A percentile compares a stretch with the other conserved stretches of the same genome.
Conservation (phyloP, 1,284 basidiomycete genomes). For the Marasmius oreades region DNA sequence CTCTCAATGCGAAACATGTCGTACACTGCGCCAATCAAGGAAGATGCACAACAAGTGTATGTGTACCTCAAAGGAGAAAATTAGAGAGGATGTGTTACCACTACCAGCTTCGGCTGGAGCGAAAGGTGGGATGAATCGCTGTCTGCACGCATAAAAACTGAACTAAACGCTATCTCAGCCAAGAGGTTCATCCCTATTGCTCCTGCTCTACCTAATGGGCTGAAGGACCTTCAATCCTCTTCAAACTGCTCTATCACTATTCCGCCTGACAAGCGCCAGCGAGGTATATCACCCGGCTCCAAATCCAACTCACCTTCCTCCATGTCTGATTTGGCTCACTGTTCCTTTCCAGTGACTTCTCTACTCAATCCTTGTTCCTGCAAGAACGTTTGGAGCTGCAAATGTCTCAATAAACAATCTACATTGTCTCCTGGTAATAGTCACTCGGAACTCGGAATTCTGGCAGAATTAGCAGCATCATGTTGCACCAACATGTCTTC, state of each 20-base stretch:
- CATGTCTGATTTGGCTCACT: constrained; percentile 9
- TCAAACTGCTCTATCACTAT: constrained; percentile 17
- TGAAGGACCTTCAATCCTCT: constrained; percentile 41
- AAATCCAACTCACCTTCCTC: neutral
- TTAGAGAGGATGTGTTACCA: constrained; percentile 26
- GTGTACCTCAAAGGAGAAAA: constrained; percentile 46
- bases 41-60: constrained; percentile 73
- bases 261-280: constrained; percentile 46
- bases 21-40: constrained; percentile 71
- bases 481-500: constrained; percentile 25
- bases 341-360: constrained; percentile 45
- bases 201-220: constrained; percentile 61
- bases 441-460: constrained; percentile 35
- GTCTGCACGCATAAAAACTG: neutral
- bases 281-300: constrained; percentile 34
- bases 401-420: constrained; percentile 32
- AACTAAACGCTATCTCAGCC: constrained; percentile 29
- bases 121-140: constrained; percentile 45
- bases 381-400: constrained; percentile 51
- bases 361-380: constrained; percentile 64
- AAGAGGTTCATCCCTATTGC: constrained; percentile 55
- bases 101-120: constrained; percentile 37
- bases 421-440: constrained; percentile 17
- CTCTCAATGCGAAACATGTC: constrained; percentile 79
- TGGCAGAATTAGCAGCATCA: constrained; percentile 49